phyloP scores from a whole-genome alignment of 345 rosid species.

The Eucalyptus caleyi region DNA sequence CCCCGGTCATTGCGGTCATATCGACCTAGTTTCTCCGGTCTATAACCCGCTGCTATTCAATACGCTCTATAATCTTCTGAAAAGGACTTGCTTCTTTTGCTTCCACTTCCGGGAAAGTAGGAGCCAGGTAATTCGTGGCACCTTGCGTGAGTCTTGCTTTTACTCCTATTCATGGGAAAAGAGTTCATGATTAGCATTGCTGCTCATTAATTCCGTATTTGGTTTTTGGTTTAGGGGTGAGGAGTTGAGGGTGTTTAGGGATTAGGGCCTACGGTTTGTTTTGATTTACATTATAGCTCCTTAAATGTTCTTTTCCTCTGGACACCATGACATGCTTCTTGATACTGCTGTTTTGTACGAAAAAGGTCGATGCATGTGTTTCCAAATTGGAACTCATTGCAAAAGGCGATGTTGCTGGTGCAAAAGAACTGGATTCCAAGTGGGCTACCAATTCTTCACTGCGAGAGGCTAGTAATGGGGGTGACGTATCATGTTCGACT shows the following conservation, averaged over 20 bases:
- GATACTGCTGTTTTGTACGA: not conserved
- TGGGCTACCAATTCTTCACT: slow-evolving; percentile 1
- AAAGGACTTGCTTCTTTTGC: slow-evolving; percentile 61
- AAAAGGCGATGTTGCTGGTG: slow-evolving; percentile 66
- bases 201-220: not conserved
- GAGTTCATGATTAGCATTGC: not conserved
- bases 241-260: too few relatives aligned
- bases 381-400: slow-evolving; percentile 56
- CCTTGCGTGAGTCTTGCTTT: not conserved
- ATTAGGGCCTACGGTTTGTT: too few relatives aligned
- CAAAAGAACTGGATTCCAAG: slow-evolving; percentile 39
- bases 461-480: slow-evolving; percentile 15
- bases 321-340: not conserved
- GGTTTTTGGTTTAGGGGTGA: not conserved
- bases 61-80: slow-evolving; percentile 40
- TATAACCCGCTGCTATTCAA: slow-evolving; percentile 74
- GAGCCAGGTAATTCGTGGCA: slow-evolving; percentile 17
- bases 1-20: slow-evolving; percentile 94
- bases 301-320: not conserved
- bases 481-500: too few relatives aligned
- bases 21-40: slow-evolving; percentile 56
- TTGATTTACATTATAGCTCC: not conserved
- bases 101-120: slow-evolving; percentile 28
- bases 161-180: not conserved
- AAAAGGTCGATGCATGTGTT: slow-evolving; percentile 48